Percentiles rank a stretch among this genome's conserved stretches.
Conservation (phyloP, 306 rosid species). For the Arachis stenosperma region DNA sequence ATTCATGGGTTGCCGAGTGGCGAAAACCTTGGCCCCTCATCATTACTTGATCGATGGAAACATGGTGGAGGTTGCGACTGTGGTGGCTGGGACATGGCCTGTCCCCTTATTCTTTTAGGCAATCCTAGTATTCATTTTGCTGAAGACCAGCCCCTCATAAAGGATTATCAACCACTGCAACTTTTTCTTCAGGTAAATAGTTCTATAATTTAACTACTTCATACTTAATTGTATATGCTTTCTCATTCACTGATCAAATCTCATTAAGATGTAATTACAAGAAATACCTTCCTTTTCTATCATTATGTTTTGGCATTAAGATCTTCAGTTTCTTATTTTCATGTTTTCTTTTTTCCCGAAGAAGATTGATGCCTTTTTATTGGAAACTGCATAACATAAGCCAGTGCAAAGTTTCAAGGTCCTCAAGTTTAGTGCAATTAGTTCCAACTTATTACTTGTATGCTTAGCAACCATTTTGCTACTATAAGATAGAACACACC, state of each 20-base stretch:
- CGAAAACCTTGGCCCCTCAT: conserved; percentile 67
- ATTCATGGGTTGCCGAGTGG: conserved; percentile 69
- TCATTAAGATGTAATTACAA: neutral
- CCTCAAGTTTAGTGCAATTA: too few relatives aligned
- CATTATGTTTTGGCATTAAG: neutral
- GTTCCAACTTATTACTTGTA: too few relatives aligned
- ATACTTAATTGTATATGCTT: neutral
- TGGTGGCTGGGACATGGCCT: conserved; percentile 98
- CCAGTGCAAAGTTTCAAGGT: too few relatives aligned
- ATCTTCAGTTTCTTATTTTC: neutral
- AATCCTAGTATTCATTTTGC: conserved; percentile 54
- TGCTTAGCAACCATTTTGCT: too few relatives aligned
- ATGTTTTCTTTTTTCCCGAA: neutral
- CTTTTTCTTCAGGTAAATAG: conserved; percentile 69
- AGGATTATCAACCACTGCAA: conserved; percentile 57
- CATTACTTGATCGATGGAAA: conserved; percentile 85
- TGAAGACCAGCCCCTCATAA: conserved; percentile 46
- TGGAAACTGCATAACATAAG: too few relatives aligned
- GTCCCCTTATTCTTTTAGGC: conserved; percentile 75
- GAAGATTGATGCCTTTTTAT: neutral
- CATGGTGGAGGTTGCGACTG: conserved; percentile 95
- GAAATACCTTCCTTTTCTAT: neutral
- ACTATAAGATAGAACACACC: too few relatives aligned
- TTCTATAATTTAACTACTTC: conserved; percentile 8
- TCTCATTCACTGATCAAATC: neutral